Evolutionary conservation across 805 yeast genomes (phyloP).

Genomic region (Hermanozyma aechmeae): DNA sequence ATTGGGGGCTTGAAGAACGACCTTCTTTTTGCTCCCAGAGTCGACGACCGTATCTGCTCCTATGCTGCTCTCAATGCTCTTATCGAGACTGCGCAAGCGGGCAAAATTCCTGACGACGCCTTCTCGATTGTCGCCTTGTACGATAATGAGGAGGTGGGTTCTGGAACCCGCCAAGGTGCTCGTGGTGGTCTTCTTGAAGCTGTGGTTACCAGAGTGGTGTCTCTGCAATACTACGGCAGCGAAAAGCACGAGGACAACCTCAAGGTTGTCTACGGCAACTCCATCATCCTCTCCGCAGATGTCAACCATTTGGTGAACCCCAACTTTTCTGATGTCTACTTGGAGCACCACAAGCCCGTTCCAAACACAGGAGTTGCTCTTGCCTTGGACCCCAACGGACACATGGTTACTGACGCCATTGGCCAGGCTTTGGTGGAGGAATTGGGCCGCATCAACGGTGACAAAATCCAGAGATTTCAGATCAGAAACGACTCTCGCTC

Average conservation of each 20-base stretch:
- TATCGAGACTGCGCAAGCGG: conserved; percentile 26
- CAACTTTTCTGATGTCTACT: conserved; percentile 56
- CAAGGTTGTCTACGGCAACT: conserved; percentile 53
- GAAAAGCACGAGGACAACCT: conserved; percentile 10
- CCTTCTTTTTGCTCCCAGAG: conserved; percentile 71
- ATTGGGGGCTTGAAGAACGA: conserved; percentile 73
- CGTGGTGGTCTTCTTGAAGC: conserved; percentile 66
- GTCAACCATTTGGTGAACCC: conserved; percentile 80
- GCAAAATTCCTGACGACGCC: conserved; percentile 16
- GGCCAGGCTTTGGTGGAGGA: conserved; percentile 65
- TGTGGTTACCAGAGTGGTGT: conserved; percentile 47
- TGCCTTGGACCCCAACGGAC: conserved; percentile 69
- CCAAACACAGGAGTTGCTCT: conserved; percentile 71
- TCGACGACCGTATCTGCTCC: conserved; percentile 79
- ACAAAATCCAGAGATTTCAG: conserved; percentile 71
- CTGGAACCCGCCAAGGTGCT: conserved; percentile 74
- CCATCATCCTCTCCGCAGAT: conserved; percentile 75
- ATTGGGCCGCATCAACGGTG: conserved; percentile 56
- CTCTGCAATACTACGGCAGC: conserved; percentile 13
- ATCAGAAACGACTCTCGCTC: conserved; percentile 77
- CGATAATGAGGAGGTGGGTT: conserved; percentile 82
- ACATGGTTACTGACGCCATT: conserved; percentile 74
- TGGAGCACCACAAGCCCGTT: conserved; percentile 70
- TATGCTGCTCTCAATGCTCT: conserved; percentile 61
- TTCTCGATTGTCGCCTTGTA: conserved; percentile 57